These are phyloP conservation scores for Alternaria novae-zelandiae DNA, from an alignment of 2,329 filamentous ascomycete genomes.

Conservation along the genomic window DNA sequence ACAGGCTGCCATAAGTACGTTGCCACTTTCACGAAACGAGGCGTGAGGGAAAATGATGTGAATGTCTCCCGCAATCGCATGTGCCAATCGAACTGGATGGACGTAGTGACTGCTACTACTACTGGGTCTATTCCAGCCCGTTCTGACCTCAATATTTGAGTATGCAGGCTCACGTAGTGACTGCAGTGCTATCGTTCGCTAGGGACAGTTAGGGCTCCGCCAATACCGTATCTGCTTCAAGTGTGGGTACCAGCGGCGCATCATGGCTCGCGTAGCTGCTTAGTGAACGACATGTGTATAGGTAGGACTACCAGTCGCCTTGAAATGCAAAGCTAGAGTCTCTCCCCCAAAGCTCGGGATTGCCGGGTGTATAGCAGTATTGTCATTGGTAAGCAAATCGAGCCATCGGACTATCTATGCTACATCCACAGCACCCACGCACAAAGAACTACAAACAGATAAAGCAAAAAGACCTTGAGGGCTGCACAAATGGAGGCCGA, in stretches of 20 bases:
- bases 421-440: neutral
- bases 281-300: neutral
- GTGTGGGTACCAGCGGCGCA: neutral
- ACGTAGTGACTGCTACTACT: neutral
- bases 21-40: neutral
- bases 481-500: neutral
- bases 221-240: neutral
- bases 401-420: neutral
- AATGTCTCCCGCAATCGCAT: neutral
- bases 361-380: neutral
- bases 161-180: neutral
- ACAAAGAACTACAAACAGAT: rapidly evolving
- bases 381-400: neutral
- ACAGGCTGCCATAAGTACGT: neutral
- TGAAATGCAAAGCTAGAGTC: rapidly evolving
- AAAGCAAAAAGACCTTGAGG: rapidly evolving
- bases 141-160: too few species aligned
- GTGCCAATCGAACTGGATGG: neutral
- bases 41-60: neutral
- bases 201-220: neutral
- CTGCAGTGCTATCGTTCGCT: neutral
- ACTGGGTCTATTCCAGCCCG: too few species aligned
- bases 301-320: neutral
- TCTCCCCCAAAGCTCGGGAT: neutral
- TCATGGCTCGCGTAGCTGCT: neutral